Base-by-base conservation (phyloP, 2,329 filamentous ascomycete genomes). In the Ustilaginoidea virens region DNA sequence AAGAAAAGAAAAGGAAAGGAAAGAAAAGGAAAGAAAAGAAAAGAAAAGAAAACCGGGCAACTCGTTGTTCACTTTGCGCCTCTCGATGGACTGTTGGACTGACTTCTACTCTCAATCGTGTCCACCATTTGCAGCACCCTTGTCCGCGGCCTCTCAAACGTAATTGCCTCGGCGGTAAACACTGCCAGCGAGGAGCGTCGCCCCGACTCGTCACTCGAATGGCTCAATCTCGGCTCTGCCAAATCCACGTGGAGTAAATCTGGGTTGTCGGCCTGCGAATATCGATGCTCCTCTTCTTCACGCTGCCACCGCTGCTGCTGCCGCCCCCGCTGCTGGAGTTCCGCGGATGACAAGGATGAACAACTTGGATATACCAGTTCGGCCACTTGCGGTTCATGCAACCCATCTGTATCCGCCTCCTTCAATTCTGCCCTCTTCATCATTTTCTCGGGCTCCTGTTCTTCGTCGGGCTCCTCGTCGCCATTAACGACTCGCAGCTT, bases 401-500 rank as follows among this genome's bases (percentile, higher is more conserved):
- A 32, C 28, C 27, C 28, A 7, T 13, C 19, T 13, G 12, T 20
- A 25, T 31, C 25, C 17, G 25, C 22, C 14, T 28, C 26, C 20
- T 27, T 28, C 14, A 31, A 15, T 26, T 25, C 17, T 20, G 32
- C 8, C 26, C 27, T 15, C 17, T 23, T 29, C 13, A 23, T 25
- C 27, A 15, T 13, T 15, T 16, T 29, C 8, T 26, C 20, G 15
- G 27, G 17, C 15, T 49, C 45, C 11, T 49, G 46, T 5, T 43
- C 44, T 7, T 42, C 34, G 9, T 43, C 44, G 14, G 46, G 45
- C n/a, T 42, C 38, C n/a, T 49, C 48, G 20, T 78, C 78, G 28
- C 70, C 76, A 49, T 96, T 96, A 13, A 94, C 87, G n/a, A 96
- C 85, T 16, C 87, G 61, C 37, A 96, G 55, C 41, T 74, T 72